phyloP scores from a whole-genome alignment of 257 asterid genomes.

The Plantago major region DNA sequence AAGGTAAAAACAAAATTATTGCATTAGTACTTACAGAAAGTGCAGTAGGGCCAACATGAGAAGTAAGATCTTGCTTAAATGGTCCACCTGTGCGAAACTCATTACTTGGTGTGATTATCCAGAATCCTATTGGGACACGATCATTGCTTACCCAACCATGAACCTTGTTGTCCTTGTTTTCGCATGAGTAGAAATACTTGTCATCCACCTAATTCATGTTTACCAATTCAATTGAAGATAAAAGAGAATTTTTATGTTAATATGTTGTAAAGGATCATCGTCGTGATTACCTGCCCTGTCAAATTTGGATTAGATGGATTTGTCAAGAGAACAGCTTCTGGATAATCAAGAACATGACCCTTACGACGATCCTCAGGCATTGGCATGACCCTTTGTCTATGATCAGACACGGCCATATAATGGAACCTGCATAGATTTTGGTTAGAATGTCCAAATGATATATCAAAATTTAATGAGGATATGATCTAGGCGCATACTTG shows the following conservation, averaged over 20 bases:
- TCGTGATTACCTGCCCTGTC: constrained; percentile 48
- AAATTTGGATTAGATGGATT: constrained; percentile 33
- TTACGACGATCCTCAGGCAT: constrained; percentile 25
- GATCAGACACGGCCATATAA: constrained; percentile 60
- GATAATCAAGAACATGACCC: constrained; percentile 37
- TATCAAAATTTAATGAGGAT: background rate
- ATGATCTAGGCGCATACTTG: constrained; percentile 12
- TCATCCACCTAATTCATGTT: constrained; percentile 50
- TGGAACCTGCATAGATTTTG: constrained; percentile 34
- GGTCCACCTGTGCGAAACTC: constrained; percentile 62
- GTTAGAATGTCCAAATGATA: background rate
- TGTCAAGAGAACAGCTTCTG: constrained; percentile 53
- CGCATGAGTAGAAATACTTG: constrained; percentile 48
- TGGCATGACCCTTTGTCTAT: constrained; percentile 59
- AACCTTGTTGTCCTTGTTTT: constrained; percentile 47
- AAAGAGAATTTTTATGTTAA: too few relatives aligned
- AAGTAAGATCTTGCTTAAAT: constrained; percentile 54
- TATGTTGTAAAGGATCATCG: background rate
- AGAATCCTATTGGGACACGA: constrained; percentile 24
- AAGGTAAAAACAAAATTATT: too few relatives aligned
- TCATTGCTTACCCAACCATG: constrained; percentile 31
- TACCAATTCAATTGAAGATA: too few relatives aligned
- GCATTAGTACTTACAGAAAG: constrained; percentile 33
- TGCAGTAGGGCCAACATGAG: constrained; percentile 54
- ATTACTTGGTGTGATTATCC: constrained; percentile 68